Conservation (phyloP, 1,139 yeast genomes). For the Arxiozyma slooffiae region DNA sequence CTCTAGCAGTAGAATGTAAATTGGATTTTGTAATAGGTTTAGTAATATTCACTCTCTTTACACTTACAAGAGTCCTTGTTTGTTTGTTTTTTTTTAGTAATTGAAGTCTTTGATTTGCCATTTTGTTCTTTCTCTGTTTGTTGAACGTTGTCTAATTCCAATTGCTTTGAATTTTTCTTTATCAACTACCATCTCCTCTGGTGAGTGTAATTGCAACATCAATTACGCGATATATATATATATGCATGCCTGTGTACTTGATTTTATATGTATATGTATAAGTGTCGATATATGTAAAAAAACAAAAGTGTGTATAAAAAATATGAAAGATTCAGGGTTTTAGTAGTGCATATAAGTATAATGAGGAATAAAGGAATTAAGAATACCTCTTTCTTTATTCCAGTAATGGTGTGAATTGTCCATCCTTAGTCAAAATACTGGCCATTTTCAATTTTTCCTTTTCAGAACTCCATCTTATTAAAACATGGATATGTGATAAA, state of each 20-base stretch:
- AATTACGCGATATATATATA: no score
- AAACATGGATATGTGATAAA: constrained; percentile 52
- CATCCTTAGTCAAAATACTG: neutral
- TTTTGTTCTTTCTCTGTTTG: neutral
- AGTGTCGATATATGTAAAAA: neutral
- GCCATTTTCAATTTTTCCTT: constrained; percentile 1
- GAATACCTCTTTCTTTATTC: neutral
- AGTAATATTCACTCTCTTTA: neutral
- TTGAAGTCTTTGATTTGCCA: no score
- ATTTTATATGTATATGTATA: no score
- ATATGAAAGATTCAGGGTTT: no score
- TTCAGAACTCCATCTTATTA: constrained; percentile 29
- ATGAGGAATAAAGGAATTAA: no score
- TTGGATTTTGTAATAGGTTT: neutral
- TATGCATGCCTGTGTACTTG: no score
- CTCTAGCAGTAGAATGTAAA: neutral
- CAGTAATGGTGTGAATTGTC: constrained; percentile 2
- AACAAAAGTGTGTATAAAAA: neutral
- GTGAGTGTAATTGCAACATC: neutral
- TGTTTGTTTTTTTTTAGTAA: neutral
- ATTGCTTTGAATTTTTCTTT: neutral
- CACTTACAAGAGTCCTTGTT: neutral
- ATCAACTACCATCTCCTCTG: neutral
- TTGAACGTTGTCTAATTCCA: neutral
- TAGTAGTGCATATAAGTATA: no score